Evolutionary conservation across 306 rosid species (phyloP).

Genomic region (Quercus berberidifolia): DNA sequence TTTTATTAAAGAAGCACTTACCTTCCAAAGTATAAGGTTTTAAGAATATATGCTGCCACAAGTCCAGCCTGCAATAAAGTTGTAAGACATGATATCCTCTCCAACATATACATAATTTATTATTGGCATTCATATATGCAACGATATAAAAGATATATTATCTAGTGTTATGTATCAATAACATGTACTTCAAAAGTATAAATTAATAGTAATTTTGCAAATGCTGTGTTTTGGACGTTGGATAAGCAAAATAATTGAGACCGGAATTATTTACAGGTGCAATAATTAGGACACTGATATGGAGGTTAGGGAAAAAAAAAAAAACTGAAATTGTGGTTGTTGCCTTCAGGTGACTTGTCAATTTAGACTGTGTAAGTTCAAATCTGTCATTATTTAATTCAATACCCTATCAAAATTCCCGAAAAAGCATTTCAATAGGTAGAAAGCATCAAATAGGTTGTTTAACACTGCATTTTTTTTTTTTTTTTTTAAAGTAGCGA

Average conservation of each 20-base stretch:
- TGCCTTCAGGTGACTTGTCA: not conserved
- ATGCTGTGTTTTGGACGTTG: not conserved
- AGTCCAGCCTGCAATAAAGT: conserved; percentile 64
- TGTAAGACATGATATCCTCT: not conserved
- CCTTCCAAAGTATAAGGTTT: conserved; percentile 71
- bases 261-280: not conserved
- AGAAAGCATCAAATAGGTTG: no score
- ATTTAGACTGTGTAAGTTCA: not conserved
- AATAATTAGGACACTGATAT: not conserved
- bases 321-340: not conserved
- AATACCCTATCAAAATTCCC: no score
- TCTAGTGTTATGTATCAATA: not conserved
- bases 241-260: not conserved
- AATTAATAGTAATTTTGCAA: not conserved
- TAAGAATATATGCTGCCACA: conserved; percentile 65
- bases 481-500: no score
- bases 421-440: no score
- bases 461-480: no score
- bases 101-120: not conserved
- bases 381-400: no score
- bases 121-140: not conserved
- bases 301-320: not conserved
- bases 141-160: not conserved
- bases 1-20: conserved; percentile 16
- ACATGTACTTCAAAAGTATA: not conserved